These are phyloP conservation scores for Pyricularia sp. DNA, from an alignment of 2,329 filamentous ascomycete genomes.

Conservation along the genomic window DNA sequence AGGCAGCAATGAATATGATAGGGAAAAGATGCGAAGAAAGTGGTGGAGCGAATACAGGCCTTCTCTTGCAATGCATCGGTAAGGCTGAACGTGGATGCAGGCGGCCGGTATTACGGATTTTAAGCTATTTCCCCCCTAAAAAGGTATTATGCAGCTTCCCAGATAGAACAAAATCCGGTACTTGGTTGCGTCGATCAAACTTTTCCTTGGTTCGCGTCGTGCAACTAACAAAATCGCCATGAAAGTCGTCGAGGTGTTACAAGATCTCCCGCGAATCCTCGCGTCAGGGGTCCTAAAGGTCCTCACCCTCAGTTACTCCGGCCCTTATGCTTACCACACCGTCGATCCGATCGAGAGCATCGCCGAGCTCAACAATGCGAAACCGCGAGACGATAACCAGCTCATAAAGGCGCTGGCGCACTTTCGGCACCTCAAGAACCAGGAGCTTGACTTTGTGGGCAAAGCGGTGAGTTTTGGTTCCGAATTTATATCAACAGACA, in stretches of 20 bases:
- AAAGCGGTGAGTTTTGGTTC: constrained; percentile 1
- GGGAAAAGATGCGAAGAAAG: background rate
- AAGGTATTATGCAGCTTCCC: no score
- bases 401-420: background rate
- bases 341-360: constrained; percentile 1
- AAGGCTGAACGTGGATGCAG: background rate
- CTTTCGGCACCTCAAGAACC: constrained; percentile 1
- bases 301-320: constrained; percentile 26
- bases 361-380: background rate
- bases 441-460: constrained; percentile 1
- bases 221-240: background rate
- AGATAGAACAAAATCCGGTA: no score
- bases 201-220: background rate
- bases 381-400: background rate
- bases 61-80: background rate
- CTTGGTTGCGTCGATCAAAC: background rate
- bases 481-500: background rate
- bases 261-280: background rate
- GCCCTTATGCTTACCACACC: constrained; percentile 1
- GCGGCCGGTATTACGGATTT: background rate
- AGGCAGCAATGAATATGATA: background rate
- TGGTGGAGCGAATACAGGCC: background rate
- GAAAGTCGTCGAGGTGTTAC: background rate
- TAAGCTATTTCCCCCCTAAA: no score
- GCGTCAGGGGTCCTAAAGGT: background rate